phyloP scores from a whole-genome alignment of 768 basidiomycete species.

The Lactarius vividus region DNA sequence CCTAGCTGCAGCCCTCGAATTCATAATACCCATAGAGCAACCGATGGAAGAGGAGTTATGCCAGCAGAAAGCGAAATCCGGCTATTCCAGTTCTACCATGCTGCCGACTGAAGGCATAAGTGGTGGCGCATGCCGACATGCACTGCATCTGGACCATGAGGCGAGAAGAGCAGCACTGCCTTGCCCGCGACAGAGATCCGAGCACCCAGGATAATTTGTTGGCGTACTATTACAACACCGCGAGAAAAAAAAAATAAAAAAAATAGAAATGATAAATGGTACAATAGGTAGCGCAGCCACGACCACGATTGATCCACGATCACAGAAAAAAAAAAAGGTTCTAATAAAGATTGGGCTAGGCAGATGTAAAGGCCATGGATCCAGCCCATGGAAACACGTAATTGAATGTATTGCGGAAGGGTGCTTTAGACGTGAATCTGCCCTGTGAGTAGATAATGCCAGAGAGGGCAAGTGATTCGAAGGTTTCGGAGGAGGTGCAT shows the following conservation, averaged over 20 bases:
- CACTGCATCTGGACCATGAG: conserved; percentile 8
- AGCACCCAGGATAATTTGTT: conserved; percentile 16
- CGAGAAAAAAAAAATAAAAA: too few species aligned
- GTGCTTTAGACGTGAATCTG: background rate
- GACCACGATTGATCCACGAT: conserved; percentile 3
- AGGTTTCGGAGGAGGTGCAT: conserved; percentile 1
- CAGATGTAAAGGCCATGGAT: background rate
- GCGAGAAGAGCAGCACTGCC: background rate
- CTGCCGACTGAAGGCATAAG: background rate
- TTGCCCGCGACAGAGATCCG: conserved; percentile 12
- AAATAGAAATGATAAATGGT: background rate
- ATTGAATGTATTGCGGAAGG: background rate
- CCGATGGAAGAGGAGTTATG: background rate
- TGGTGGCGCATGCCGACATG: conserved; percentile 10
- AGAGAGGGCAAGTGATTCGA: conserved; percentile 4
- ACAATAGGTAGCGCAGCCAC: background rate
- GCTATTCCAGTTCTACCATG: background rate
- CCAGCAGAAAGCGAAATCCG: background rate
- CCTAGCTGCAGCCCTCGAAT: background rate
- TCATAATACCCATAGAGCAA: background rate
- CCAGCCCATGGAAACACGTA: conserved; percentile 6
- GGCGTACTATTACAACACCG: background rate
- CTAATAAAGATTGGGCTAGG: background rate
- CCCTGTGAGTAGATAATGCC: background rate
- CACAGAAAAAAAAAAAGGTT: background rate